Base-by-base conservation (phyloP, 768 basidiomycete genomes). In the Boletus rex-veris region DNA sequence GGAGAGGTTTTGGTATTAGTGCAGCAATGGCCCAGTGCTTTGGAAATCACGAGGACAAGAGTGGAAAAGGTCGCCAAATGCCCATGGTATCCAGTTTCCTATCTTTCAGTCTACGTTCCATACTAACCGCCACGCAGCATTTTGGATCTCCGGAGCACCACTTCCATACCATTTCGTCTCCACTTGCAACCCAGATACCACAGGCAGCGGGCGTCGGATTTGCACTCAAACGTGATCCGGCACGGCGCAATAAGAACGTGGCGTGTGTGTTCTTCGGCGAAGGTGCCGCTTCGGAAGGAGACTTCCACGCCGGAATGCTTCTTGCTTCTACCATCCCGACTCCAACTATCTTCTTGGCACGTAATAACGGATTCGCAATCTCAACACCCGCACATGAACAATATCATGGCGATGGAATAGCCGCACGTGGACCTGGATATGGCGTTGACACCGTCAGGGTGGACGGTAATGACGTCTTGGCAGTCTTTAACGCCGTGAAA, bases 181-280 rank as follows among this genome's bases (percentile, higher is more conserved):
- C 94, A 1, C 78, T 98, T 26, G 92, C 89, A 10, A 98, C 95
- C 1, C 94, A 98, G 71, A 91, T 97, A 60, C 93, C 92, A 7
- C 92, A 95, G 70, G 95, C 92, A 21, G 93, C 94, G 0, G 95
- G 94, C 15, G 92, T 96, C 7, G 94, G 82, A 0, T 96, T 90
- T 64, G 92, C 95, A 1, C 77, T 98, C 51, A 86, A 86, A 61
- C 85, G 93, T 5, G 85, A 88, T 41, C 86, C 86, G 0, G 73
- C 70, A 44, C 83, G 87, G 35, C 79, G 84, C 30, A 78, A 79
- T 43, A 83, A 81, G 48, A 86, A 85, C 52, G 85, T 93, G 45
- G 92, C 94, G 0, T 88, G 85, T 10, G 92, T 91, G 47, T 97
- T 85, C 70, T 95, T 96, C 58, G 94, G 94, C 21, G 95, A 98